A percentile compares a stretch with the other conserved stretches of the same genome.
Conservation (phyloP, 345 rosid species). For the Syzygium aromaticum region DNA sequence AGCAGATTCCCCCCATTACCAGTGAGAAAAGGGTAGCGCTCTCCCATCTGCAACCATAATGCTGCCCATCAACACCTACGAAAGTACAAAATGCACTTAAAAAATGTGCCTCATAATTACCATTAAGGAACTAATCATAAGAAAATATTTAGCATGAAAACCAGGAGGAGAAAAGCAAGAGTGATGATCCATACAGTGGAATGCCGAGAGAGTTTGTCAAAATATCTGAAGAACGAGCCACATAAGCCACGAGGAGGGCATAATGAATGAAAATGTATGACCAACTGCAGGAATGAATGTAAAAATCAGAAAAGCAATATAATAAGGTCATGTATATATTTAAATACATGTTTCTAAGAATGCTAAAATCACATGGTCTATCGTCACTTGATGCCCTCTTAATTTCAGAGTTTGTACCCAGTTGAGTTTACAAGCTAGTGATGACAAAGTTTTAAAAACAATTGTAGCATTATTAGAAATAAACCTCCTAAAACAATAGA, state of each 20-base stretch:
- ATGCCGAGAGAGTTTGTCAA: slow-evolving; percentile 63
- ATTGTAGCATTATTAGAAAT: not conserved
- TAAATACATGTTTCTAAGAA: not conserved
- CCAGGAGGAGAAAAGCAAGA: not conserved
- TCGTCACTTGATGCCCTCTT: not conserved
- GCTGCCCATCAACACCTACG: slow-evolving; percentile 21
- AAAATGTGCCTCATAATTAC: not conserved
- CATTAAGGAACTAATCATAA: not conserved
- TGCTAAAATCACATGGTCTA: not conserved
- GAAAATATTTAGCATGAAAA: not conserved
- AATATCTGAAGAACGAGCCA: slow-evolving; percentile 94
- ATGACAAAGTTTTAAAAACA: not conserved
- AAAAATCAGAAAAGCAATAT: not conserved
- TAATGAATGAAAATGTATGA: slow-evolving; percentile 85
- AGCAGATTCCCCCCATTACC: slow-evolving; percentile 76
- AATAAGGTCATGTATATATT: not conserved
- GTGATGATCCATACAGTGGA: slow-evolving; percentile 49
- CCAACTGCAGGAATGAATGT: slow-evolving; percentile 59
- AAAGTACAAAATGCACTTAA: slow-evolving; percentile 4
- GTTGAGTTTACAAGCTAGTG: not conserved
- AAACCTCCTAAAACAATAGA: not conserved
- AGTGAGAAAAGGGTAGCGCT: slow-evolving; percentile 68
- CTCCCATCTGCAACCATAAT: slow-evolving; percentile 80
- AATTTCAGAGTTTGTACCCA: not conserved
- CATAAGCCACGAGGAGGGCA: slow-evolving; percentile 83